Evolutionary conservation across 2,329 filamentous ascomycete species (phyloP), one percentile per base, ranked within the genome.

Genomic region (Botrytis fragariae): DNA sequence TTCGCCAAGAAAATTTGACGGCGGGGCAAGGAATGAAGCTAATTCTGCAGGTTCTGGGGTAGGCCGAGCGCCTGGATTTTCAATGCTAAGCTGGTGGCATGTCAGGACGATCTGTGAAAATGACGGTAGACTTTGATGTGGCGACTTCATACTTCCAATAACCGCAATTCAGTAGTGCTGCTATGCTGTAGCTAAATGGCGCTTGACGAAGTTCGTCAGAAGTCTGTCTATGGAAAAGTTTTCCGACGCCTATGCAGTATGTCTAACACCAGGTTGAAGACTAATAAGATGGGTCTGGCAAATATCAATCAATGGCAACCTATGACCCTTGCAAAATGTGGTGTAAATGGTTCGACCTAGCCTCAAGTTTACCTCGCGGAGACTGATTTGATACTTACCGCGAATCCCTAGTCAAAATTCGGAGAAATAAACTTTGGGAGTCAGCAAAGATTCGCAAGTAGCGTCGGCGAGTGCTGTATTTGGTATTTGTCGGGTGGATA

Each of bases 21-120:
- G 45, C 22, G 32, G 45, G 44, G 64, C 32, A 32, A 54, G 22
- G 60, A 8, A 51, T 10, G 12, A n/a, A 32, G 12, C 32, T 39
- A 44, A 16, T 22, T 42, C 37, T 65, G 69, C 60, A 71, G 7
- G 29, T 54, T 51, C 69, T 63, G 60, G 59, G 45, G 69, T 71
- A 54, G 32, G 62, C 69, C 69, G 59, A 71, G 69, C 57, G 57
- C 32, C 42, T 45, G 59, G 44, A 63, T 18, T 42, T 35, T 44
- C 7, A 45, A 48, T 48, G 4, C 44, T 22, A 35, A 48, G 29
- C 18, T 48, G 9, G 12, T 35, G 29, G 18, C 62, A 48, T 45
- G 10, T 44, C 16, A 64, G 29, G 42, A 64, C 20, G 42, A 22
- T 35, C 44, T 14, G 29, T 35, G 29, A 35, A 29, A 35, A 45